Conservation (phyloP, 106 monocot genomes). For the Dactylorhiza incarnata region DNA sequence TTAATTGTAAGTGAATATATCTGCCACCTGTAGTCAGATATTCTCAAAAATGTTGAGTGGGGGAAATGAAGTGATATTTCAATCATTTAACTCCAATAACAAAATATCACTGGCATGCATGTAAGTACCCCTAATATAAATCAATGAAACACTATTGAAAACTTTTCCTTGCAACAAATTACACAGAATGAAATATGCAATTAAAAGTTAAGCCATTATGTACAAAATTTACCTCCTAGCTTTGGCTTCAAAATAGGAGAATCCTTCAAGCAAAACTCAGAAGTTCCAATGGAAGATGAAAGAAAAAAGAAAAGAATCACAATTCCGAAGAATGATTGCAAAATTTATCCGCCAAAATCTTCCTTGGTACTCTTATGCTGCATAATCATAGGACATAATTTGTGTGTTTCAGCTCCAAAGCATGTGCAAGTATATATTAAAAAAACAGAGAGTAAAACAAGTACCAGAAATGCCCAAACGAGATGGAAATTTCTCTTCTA, state of each 20-base stretch:
- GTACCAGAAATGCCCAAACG: not conserved
- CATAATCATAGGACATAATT: slow-evolving; percentile 1
- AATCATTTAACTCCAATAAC: no score
- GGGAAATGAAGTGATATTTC: no score
- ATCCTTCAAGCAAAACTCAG: slow-evolving; percentile 7
- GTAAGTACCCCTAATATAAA: not conserved
- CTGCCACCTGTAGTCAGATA: no score
- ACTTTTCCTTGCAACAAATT: not conserved
- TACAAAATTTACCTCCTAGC: not conserved
- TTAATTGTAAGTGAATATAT: no score
- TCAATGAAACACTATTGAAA: not conserved
- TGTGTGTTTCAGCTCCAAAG: slow-evolving; percentile 3
- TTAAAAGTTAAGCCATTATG: not conserved
- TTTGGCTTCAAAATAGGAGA: not conserved
- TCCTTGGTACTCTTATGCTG: slow-evolving; percentile 62
- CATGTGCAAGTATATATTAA: not conserved
- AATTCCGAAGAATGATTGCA: slow-evolving; percentile 5
- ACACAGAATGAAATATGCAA: not conserved
- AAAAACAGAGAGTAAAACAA: not conserved
- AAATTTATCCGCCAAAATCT: slow-evolving; percentile 47
- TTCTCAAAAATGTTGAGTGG: no score
- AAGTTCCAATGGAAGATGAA: not conserved
- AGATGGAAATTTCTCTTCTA: slow-evolving; percentile 14
- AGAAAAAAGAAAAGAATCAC: slow-evolving; percentile 1
- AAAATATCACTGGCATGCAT: no score